These are phyloP conservation scores for Ustilago xerochloae DNA, from an alignment of 1,284 basidiomycete species.

Conservation along the genomic window DNA sequence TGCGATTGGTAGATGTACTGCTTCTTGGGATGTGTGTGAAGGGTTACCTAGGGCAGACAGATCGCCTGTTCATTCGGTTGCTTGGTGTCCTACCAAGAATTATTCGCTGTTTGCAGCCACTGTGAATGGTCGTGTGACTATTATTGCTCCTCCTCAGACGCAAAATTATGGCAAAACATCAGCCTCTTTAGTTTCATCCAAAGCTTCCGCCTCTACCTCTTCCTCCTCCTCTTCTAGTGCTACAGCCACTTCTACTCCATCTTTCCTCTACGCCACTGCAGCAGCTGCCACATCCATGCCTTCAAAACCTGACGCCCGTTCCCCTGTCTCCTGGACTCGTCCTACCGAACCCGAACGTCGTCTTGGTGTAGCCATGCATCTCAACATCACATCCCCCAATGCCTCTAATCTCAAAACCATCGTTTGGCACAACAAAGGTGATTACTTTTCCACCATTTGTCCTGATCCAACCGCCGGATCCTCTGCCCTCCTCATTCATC, in stretches of 20 bases:
- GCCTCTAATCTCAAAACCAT: conserved; percentile 86
- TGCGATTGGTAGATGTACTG: conserved; percentile 88
- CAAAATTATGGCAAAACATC: conserved; percentile 70
- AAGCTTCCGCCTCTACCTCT: conserved; percentile 56
- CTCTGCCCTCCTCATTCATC: conserved; percentile 90
- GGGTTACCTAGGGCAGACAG: conserved; percentile 55
- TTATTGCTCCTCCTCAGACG: conserved; percentile 78
- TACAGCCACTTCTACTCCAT: conserved; percentile 48
- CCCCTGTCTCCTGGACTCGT: conserved; percentile 72
- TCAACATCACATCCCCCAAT: conserved; percentile 41
- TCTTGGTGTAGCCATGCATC: conserved; percentile 70
- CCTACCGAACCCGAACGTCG: conserved; percentile 71
- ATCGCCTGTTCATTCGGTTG: conserved; percentile 79
- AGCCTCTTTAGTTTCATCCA: conserved; percentile 64
- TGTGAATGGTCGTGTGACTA: conserved; percentile 75
- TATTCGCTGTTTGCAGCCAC: conserved; percentile 83
- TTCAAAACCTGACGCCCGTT: conserved; percentile 28
- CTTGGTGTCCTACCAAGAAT: conserved; percentile 92
- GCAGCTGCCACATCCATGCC: conserved; percentile 49
- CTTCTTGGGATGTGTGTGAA: conserved; percentile 80
- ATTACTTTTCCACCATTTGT: conserved; percentile 89
- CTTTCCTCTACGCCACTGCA: conserved; percentile 56
- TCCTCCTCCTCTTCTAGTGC: conserved; percentile 56
- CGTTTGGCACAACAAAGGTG: conserved; percentile 92
- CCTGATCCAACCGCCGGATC: conserved; percentile 73